Evolutionary conservation across 2,329 filamentous ascomycete species (phyloP), one percentile per base, ranked within the genome.

Genomic region (Cordyceps militaris): DNA sequence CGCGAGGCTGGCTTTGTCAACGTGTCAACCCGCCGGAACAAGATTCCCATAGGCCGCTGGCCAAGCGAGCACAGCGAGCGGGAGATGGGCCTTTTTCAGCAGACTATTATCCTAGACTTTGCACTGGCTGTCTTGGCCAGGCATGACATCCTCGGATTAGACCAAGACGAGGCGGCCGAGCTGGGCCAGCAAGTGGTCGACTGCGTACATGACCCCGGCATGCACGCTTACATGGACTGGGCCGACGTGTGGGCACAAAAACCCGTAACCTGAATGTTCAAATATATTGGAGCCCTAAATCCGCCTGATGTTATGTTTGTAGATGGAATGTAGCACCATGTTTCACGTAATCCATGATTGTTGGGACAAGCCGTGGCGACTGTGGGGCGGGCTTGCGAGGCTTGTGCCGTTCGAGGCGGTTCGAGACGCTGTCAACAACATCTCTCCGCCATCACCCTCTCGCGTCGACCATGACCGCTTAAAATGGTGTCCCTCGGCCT

Each of bases 401-500:
- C 30, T 48, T 13, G 14, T 38, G 11, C n/a, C n/a, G 11, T 36
- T 1, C 8, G 32, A 36, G 32, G 32, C 32, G 11, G 28, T 36
- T 53, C 30, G 23, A 14, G 28, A 30, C 36, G 23, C 30, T n/a
- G 28, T 19, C 28, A 14, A 43, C 51, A 36, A 36, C 51, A 26
- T 42, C 24, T 16, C 38, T 43, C 19, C 28, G 21, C 42, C 40
- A 44, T 26, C 40, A n/a, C 21, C 13, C 14, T 32, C 21, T 23
- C 23, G n/a, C 42, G 28, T 61, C 60, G 66, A 70, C 63, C 63
- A 73, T 72, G 70, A 71, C 60, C 69, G 69, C 69, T 63, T 69
- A 74, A 69, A 66, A 81, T 80, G 78, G 76, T 76, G 58, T 73
- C 80, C 63, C 73, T 75, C 61, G 74, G 72, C 62, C 73, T 80